A percentile compares a stretch with the other conserved stretches of the same genome.
Evolutionary conservation across 805 yeast species (phyloP).

Genomic region (Candida succiphila): DNA sequence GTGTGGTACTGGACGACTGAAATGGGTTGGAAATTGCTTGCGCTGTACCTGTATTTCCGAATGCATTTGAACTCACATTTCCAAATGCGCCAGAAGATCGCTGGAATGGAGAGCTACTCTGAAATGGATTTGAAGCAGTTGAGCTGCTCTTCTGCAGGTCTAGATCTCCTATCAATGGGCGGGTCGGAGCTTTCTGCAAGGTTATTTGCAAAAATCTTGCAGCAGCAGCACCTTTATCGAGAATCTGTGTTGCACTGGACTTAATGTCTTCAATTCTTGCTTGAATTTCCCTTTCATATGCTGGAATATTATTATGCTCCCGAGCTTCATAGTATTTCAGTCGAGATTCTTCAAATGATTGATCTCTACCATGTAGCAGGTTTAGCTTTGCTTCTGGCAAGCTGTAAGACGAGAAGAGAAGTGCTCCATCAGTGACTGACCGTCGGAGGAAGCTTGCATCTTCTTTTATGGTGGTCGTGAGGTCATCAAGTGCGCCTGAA

Average conservation of each 20-base stretch:
- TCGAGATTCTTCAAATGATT: constrained; percentile 44
- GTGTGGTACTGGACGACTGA: constrained; percentile 9
- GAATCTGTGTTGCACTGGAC: constrained; percentile 27
- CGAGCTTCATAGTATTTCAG: constrained; percentile 34
- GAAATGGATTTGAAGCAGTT: background rate
- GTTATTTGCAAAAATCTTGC: constrained; percentile 47
- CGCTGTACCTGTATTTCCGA: constrained; percentile 3
- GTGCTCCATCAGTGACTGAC: constrained; percentile 16
- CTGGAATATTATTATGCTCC: constrained; percentile 23
- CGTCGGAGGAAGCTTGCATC: constrained; percentile 9
- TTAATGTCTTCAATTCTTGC: constrained; percentile 39
- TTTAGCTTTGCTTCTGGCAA: constrained; percentile 40
- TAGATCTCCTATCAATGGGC: constrained; percentile 14
- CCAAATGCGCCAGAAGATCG: background rate
- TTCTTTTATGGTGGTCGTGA: constrained; percentile 7
- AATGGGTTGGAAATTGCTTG: constrained; percentile 13
- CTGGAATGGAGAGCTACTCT: background rate
- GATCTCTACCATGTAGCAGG: constrained; percentile 40
- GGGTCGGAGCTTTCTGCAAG: constrained; percentile 22
- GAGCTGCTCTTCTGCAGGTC: background rate
- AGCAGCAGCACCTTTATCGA: constrained; percentile 34
- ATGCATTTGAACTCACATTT: too few species aligned
- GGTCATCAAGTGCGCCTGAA: background rate
- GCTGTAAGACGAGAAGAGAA: constrained; percentile 26
- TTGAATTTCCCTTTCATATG: constrained; percentile 28